Evolutionary conservation across 345 rosid species (phyloP).

Genomic region (Crucihimalaya himalaica): DNA sequence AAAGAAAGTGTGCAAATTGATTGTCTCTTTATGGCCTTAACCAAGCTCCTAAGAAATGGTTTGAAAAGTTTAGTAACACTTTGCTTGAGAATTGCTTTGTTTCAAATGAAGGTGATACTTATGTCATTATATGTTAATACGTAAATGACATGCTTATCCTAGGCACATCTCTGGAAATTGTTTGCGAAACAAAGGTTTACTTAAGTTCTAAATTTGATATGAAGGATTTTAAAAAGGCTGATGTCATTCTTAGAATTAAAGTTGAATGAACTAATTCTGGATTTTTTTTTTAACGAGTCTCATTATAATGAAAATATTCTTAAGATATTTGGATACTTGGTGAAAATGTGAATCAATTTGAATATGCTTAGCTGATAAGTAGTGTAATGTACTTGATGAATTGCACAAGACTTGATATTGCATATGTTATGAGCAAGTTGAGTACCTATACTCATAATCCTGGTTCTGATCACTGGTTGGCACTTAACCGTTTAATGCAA

Average conservation of each 20-base stretch:
- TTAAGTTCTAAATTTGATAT: background rate
- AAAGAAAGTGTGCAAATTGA: background rate
- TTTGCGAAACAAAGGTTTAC: background rate
- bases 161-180: background rate
- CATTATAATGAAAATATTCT: background rate
- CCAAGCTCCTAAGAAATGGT: background rate
- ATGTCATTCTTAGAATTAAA: background rate
- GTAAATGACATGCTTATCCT: background rate
- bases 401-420: background rate
- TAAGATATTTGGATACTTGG: background rate
- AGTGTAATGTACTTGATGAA: constrained; percentile 1
- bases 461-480: background rate
- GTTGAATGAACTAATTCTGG: background rate
- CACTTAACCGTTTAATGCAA: background rate
- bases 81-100: background rate
- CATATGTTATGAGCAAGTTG: background rate
- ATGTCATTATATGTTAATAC: background rate
- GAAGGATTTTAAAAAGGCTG: background rate
- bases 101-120: too few species aligned
- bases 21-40: background rate
- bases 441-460: background rate
- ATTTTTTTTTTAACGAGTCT: too few species aligned
- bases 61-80: background rate
- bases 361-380: background rate
- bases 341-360: background rate